phyloP scores from a whole-genome alignment of 2,329 filamentous ascomycete genomes.

The Colletotrichum gloeosporioides region DNA sequence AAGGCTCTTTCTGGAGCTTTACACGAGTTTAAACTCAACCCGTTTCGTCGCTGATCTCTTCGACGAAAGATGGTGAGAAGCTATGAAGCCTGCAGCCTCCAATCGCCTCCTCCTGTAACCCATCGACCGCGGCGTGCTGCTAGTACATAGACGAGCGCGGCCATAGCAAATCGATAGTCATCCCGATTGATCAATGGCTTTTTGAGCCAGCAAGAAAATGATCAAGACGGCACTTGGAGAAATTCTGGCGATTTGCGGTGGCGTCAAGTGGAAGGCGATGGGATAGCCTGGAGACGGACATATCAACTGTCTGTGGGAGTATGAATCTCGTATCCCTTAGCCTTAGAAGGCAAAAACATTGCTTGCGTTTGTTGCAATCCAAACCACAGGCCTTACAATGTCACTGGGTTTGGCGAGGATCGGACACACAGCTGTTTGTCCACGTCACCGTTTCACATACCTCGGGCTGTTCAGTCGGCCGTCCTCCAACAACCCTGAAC shows the following conservation, averaged over 20 bases:
- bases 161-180: neutral
- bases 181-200: neutral
- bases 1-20: rapidly evolving
- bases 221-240: neutral
- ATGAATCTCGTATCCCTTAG: neutral
- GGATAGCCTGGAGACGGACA: neutral
- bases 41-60: neutral
- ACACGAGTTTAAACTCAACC: neutral
- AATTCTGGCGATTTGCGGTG: neutral
- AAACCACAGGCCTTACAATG: neutral
- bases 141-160: neutral
- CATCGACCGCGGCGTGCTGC: neutral
- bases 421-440: neutral
- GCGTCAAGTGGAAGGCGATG: neutral
- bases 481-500: neutral
- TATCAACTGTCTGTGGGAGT: neutral
- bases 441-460: neutral
- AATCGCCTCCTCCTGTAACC: neutral
- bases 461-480: neutral
- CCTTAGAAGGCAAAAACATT: neutral
- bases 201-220: neutral
- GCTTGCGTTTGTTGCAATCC: neutral
- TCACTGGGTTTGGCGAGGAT: neutral
- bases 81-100: neutral
- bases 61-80: neutral